These are phyloP conservation scores for Metschnikowia cubensis DNA, from an alignment of 805 yeast species.

Conservation along the genomic window DNA sequence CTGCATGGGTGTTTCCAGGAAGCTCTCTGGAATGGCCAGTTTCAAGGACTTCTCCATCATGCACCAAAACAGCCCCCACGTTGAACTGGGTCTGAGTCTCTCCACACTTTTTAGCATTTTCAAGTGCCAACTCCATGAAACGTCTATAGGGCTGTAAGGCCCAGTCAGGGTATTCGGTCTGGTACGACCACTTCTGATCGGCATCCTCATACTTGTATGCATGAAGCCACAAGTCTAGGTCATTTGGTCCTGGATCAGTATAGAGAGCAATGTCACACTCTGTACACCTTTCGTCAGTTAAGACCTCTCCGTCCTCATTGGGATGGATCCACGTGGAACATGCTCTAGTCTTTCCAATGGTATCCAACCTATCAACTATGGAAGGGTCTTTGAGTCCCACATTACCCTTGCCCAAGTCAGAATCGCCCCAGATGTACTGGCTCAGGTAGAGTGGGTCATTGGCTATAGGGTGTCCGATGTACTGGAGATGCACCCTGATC, in stretches of 20 bases:
- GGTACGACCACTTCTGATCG: conserved; percentile 62
- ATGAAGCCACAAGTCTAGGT: conserved; percentile 85
- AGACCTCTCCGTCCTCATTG: conserved; percentile 59
- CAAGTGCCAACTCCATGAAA: conserved; percentile 73
- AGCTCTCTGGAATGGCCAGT: conserved; percentile 89
- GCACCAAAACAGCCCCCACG: conserved; percentile 86
- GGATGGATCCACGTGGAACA: conserved; percentile 69
- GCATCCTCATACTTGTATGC: conserved; percentile 74
- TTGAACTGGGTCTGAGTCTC: conserved; percentile 83
- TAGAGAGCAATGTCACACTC: conserved; percentile 69
- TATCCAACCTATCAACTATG: conserved; percentile 49
- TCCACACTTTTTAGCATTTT: conserved; percentile 75
- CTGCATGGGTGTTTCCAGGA: conserved; percentile 96
- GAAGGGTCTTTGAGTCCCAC: conserved; percentile 42
- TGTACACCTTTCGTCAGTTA: conserved; percentile 56
- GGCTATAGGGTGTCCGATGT: conserved; percentile 82
- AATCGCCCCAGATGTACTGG: conserved; percentile 70
- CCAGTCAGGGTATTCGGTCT: conserved; percentile 80
- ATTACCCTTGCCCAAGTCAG: conserved; percentile 59
- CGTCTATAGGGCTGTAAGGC: conserved; percentile 55
- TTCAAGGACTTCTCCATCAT: conserved; percentile 56
- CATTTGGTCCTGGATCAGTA: conserved; percentile 86
- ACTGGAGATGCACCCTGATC: conserved; percentile 88
- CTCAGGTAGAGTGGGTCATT: conserved; percentile 91
- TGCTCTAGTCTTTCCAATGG: conserved; percentile 64